Evolutionary conservation across 495 filamentous ascomycete species (phyloP).

Genomic region (Annulohypoxylon nitens): DNA sequence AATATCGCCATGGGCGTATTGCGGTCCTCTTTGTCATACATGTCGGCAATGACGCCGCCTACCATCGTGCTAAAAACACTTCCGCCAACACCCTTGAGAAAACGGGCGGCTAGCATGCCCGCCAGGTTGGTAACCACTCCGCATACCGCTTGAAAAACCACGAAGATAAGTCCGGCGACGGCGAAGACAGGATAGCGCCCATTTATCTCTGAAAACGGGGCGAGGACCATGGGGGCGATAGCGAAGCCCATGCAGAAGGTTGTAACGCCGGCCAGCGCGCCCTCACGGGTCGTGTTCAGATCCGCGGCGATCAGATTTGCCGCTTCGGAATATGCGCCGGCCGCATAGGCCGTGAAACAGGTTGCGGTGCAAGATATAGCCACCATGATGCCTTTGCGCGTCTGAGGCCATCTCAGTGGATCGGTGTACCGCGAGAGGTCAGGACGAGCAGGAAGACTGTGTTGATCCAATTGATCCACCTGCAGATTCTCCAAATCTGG

Average conservation of each 20-base stretch:
- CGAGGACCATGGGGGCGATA: slow-evolving; percentile 88
- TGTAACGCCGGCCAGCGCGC: slow-evolving; percentile 82
- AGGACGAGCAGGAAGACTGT: slow-evolving; percentile 67
- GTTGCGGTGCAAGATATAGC: slow-evolving; percentile 81
- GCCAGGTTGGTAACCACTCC: slow-evolving; percentile 78
- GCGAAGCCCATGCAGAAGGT: slow-evolving; percentile 87
- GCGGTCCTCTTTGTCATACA: slow-evolving; percentile 81
- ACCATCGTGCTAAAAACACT: slow-evolving; percentile 93
- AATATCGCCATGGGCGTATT: slow-evolving; percentile 95
- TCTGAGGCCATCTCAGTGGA: slow-evolving; percentile 79
- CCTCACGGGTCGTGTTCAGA: slow-evolving; percentile 72
- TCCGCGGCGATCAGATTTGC: slow-evolving; percentile 71
- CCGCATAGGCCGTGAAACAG: slow-evolving; percentile 81
- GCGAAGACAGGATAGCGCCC: slow-evolving; percentile 87
- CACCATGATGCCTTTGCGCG: slow-evolving; percentile 79
- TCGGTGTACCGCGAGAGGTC: slow-evolving; percentile 75
- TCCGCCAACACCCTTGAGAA: slow-evolving; percentile 79
- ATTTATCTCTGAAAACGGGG: slow-evolving; percentile 90
- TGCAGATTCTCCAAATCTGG: slow-evolving; percentile 57
- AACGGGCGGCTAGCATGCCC: slow-evolving; percentile 81
- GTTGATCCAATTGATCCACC: slow-evolving; percentile 23
- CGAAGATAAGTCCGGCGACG: slow-evolving; percentile 74
- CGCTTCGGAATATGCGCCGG: slow-evolving; percentile 82
- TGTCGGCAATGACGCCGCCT: slow-evolving; percentile 89
- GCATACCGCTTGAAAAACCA: slow-evolving; percentile 77